phyloP scores from a whole-genome alignment of 2,329 filamentous ascomycete species.

The Myriosclerotinia scirpicola region DNA sequence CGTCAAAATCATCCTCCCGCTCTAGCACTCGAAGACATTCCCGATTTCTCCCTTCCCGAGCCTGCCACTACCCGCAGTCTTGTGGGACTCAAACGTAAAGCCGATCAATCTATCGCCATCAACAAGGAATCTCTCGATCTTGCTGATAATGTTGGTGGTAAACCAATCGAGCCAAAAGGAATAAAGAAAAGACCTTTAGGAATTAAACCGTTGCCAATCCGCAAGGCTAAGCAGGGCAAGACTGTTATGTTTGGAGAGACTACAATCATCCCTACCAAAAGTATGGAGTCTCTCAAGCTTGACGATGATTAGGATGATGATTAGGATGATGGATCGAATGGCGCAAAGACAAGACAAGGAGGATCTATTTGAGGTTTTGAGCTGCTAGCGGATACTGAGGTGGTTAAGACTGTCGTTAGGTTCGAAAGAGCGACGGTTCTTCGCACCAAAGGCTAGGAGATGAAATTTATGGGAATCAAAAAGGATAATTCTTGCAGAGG shows the following conservation, averaged over 20 bases:
- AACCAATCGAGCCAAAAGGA: not conserved
- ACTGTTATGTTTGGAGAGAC: not conserved
- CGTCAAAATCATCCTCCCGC: not conserved
- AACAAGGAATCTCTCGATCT: not conserved
- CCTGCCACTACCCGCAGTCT: not conserved
- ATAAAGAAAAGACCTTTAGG: not conserved
- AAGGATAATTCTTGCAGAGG: no score
- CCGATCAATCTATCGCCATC: not conserved
- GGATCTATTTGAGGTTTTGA: no score
- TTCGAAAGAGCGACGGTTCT: no score
- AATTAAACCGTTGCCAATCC: no score
- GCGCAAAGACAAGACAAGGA: not conserved
- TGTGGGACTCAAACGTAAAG: not conserved
- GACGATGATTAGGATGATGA: not conserved
- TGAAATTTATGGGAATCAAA: no score
- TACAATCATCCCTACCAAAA: not conserved
- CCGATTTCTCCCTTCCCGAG: not conserved
- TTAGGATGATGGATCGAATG: not conserved
- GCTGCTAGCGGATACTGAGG: no score
- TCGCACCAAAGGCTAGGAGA: no score
- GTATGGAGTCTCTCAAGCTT: not conserved
- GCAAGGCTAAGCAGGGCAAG: no score
- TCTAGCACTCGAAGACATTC: not conserved
- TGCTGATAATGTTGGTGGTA: no score
- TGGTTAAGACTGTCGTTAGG: no score